These are phyloP conservation scores for Neocatenulostroma microsporum DNA, from an alignment of 2,329 filamentous ascomycete genomes.

Conservation along the genomic window DNA sequence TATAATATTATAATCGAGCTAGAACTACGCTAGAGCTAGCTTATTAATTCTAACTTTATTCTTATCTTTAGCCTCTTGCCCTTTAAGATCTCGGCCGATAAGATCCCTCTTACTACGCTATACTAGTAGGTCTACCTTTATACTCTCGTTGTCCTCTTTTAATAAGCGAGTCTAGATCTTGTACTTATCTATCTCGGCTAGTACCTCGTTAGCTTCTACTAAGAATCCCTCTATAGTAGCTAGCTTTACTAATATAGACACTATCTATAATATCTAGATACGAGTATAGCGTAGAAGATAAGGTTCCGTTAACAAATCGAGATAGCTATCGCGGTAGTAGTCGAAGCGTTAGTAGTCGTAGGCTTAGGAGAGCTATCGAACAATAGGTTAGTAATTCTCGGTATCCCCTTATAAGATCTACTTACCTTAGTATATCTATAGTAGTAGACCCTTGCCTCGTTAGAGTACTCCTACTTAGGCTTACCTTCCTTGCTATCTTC, in stretches of 20 bases:
- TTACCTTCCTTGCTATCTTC: no score
- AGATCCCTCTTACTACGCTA: not conserved
- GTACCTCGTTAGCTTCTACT: not conserved
- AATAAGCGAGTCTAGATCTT: conserved; percentile 1
- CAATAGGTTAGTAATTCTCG: no score
- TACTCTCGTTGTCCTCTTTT: conserved; percentile 3
- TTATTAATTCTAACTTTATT: no score
- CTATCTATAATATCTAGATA: not conserved
- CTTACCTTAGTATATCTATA: not conserved
- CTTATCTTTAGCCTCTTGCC: not conserved
- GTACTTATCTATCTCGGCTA: not conserved
- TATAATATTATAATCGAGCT: not conserved
- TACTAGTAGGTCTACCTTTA: conserved; percentile 1
- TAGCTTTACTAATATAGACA: not conserved
- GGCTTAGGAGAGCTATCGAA: no score
- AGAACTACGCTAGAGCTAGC: not conserved
- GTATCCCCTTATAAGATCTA: no score
- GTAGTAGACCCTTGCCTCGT: conserved; percentile 2
- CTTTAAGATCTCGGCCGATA: not conserved
- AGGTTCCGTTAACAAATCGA: conserved; percentile 1
- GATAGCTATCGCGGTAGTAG: conserved; percentile 2
- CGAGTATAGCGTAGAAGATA: conserved; percentile 1
- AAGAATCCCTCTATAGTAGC: not conserved
- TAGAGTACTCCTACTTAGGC: conserved; percentile 1
- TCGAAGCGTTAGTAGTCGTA: not conserved